Percentiles rank a stretch among this genome's conserved stretches.
Conservation (phyloP, 129 eudicot genomes). For the Mikania micrantha region DNA sequence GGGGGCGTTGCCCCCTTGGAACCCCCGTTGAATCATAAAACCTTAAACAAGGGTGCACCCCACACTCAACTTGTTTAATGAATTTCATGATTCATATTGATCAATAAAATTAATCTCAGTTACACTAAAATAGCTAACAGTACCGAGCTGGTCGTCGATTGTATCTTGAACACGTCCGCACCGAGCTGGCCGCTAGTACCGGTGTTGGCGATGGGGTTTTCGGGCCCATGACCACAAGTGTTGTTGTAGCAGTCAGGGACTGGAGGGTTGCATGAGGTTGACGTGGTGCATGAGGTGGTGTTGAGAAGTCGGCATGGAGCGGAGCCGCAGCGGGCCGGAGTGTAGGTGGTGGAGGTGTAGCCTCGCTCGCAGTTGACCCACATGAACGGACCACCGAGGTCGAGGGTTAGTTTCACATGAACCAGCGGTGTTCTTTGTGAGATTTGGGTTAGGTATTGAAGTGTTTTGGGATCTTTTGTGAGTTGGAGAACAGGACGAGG, state of each 20-base stretch:
- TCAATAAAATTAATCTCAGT: no score
- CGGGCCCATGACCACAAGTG: slow-evolving; percentile 37
- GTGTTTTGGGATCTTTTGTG: slow-evolving; percentile 38
- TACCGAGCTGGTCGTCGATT: no score
- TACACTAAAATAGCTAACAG: no score
- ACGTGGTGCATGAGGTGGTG: slow-evolving; percentile 18
- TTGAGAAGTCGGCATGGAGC: slow-evolving; percentile 37
- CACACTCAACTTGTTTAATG: no score
- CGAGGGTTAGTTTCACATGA: slow-evolving; percentile 25
- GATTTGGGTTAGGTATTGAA: slow-evolving; percentile 36
- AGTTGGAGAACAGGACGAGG: slow-evolving; percentile 31
- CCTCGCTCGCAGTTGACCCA: slow-evolving; percentile 46
- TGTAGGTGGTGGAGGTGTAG: slow-evolving; percentile 36
- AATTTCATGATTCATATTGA: no score
- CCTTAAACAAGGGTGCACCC: no score
- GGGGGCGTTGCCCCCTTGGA: no score
- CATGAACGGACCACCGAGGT: slow-evolving; percentile 50
- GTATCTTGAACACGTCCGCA: slow-evolving; percentile 25
- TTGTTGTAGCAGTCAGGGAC: slow-evolving; percentile 34
- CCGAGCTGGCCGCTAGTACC: slow-evolving; percentile 32
- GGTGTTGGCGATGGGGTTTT: slow-evolving; percentile 19
- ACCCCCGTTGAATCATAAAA: no score
- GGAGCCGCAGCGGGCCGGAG: slow-evolving; percentile 30
- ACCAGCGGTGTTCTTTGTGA: slow-evolving; percentile 45
- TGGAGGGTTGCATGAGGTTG: slow-evolving; percentile 16